phyloP scores from a whole-genome alignment of 2,329 filamentous ascomycete genomes.

The Daldinia sp. region DNA sequence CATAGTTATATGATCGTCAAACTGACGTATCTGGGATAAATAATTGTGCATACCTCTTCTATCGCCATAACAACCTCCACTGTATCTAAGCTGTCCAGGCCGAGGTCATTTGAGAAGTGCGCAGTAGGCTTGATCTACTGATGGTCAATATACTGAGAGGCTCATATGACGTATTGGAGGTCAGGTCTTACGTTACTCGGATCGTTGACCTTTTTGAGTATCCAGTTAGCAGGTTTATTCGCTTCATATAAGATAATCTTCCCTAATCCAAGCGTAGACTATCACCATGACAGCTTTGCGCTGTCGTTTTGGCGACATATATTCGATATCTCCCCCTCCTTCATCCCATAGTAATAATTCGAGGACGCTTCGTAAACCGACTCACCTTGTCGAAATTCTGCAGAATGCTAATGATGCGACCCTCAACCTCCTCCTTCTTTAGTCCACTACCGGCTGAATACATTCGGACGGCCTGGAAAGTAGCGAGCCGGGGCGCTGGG shows the following conservation, averaged over 20 bases:
- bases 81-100: constrained; percentile 95
- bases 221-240: constrained; percentile 44
- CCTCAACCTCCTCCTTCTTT: constrained; percentile 86
- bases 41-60: constrained; percentile 78
- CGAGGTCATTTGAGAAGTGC: constrained; percentile 97
- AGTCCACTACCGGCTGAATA: constrained; percentile 88
- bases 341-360: constrained; percentile 49
- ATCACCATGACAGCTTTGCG: neutral
- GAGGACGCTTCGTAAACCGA: constrained; percentile 17
- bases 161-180: constrained; percentile 3
- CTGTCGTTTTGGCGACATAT: constrained; percentile 25
- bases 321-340: constrained; percentile 12
- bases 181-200: constrained; percentile 67
- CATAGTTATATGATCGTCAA: neutral
- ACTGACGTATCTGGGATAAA: neutral
- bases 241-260: constrained; percentile 1
- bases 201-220: constrained; percentile 72
- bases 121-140: constrained; percentile 81
- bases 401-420: constrained; percentile 90
- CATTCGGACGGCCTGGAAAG: constrained; percentile 78
- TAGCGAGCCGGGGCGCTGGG: constrained; percentile 69
- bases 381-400: constrained; percentile 96
- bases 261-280: neutral
- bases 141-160: constrained; percentile 34
- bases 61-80: constrained; percentile 99